Conservation (phyloP, 2,329 filamentous ascomycete species). For the Clarireedia homoeocarpa region DNA sequence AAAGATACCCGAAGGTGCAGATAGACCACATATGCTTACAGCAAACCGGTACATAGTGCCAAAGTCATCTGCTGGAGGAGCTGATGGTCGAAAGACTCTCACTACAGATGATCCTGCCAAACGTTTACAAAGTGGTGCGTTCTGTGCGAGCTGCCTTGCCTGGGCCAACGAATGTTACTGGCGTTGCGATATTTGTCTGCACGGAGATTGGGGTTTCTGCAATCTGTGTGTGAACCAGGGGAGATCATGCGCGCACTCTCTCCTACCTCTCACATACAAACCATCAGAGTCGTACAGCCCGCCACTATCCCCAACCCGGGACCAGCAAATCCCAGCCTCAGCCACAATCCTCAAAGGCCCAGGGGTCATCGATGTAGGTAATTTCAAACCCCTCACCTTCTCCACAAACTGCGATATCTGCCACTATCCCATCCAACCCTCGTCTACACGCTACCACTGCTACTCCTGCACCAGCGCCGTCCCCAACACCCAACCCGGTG, state of each 20-base stretch:
- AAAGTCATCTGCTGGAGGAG: slow-evolving; percentile 40
- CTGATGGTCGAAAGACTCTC: slow-evolving; percentile 47
- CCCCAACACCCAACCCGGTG: slow-evolving; percentile 48
- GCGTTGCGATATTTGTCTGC: slow-evolving; percentile 80
- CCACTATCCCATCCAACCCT: slow-evolving; percentile 61
- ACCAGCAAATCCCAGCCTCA: slow-evolving; percentile 36
- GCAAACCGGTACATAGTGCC: slow-evolving; percentile 49
- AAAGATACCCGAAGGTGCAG: slow-evolving; percentile 28
- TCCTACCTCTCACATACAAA: slow-evolving; percentile 67
- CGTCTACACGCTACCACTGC: slow-evolving; percentile 70
- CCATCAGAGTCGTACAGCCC: slow-evolving; percentile 29
- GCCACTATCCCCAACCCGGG: slow-evolving; percentile 35
- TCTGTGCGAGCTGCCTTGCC: slow-evolving; percentile 68
- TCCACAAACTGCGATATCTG: slow-evolving; percentile 75
- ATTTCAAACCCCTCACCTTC: slow-evolving; percentile 63
- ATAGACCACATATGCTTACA: slow-evolving; percentile 49
- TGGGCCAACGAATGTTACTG: slow-evolving; percentile 82
- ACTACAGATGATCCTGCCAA: slow-evolving; percentile 60
- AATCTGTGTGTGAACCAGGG: slow-evolving; percentile 80
- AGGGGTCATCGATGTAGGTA: slow-evolving; percentile 36
- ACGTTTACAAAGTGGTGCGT: slow-evolving; percentile 70
- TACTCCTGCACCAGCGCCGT: slow-evolving; percentile 56
- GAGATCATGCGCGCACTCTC: slow-evolving; percentile 69
- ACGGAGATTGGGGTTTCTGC: slow-evolving; percentile 93
- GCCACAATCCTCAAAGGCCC: slow-evolving; percentile 42